Evolutionary conservation across 1,284 basidiomycete species (phyloP).

Genomic region (Rugosomyces carneus): DNA sequence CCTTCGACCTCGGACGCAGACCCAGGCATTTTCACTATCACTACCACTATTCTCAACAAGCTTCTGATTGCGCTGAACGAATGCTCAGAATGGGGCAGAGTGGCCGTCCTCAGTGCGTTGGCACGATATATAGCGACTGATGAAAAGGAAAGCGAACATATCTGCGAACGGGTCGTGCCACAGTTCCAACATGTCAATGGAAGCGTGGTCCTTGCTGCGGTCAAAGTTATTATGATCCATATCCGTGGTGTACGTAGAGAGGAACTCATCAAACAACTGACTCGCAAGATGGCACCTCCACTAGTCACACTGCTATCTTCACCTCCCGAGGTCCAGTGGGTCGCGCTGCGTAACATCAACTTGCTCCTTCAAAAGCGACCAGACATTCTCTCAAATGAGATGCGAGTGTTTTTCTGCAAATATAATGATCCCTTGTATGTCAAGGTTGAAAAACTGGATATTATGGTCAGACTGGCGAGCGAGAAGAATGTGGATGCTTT

Average conservation of each 20-base stretch:
- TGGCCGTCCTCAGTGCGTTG: slow-evolving; percentile 86
- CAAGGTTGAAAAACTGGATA: slow-evolving; percentile 97
- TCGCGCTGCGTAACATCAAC: slow-evolving; percentile 94
- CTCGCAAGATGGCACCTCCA: slow-evolving; percentile 97
- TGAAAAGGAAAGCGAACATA: slow-evolving; percentile 95
- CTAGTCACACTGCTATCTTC: slow-evolving; percentile 76
- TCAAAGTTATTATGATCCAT: slow-evolving; percentile 98
- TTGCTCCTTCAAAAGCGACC: slow-evolving; percentile 90
- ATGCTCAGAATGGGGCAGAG: slow-evolving; percentile 98
- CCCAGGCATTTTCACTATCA: slow-evolving; percentile 76
- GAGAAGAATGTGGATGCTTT: slow-evolving; percentile 94
- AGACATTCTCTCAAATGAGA: slow-evolving; percentile 88
- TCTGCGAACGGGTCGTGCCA: slow-evolving; percentile 96
- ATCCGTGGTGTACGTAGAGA: slow-evolving; percentile 81
- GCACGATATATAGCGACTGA: slow-evolving; percentile 80
- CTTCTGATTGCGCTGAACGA: slow-evolving; percentile 95
- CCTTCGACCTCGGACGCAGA: slow-evolving; percentile 52
- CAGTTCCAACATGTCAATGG: slow-evolving; percentile 98
- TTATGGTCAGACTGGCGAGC: slow-evolving; percentile 92
- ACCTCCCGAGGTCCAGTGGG: slow-evolving; percentile 91
- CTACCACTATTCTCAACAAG: slow-evolving; percentile 78
- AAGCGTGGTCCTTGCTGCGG: slow-evolving; percentile 89
- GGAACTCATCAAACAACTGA: slow-evolving; percentile 81
- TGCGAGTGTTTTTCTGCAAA: slow-evolving; percentile 99
- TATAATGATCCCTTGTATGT: slow-evolving; percentile 99